Evolutionary conservation across 2,329 filamentous ascomycete genomes (phyloP), one percentile per base, ranked within the genome.

Genomic region (Domatiomyces catenatus): DNA sequence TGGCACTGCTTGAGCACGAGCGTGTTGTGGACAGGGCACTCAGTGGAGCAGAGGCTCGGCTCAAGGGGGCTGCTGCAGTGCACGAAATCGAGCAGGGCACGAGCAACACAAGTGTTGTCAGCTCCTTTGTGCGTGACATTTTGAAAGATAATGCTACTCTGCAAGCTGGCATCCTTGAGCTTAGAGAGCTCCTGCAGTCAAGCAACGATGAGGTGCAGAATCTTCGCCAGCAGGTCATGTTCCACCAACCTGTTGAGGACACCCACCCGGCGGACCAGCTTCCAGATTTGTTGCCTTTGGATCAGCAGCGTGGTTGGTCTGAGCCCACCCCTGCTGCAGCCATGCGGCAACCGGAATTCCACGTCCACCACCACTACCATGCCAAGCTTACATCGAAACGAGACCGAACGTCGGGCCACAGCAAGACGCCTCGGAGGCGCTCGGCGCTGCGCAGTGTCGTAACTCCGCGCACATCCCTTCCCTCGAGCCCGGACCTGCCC

Each of bases 321-420:
- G 68, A 73, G 42, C 60, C 68, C 24, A 49, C 55, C 7, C 47
- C 52, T 8, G 32, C 2, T 12, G 32, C 12, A 15, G 10, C 32
- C 32, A 65, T 69, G 28, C 68, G 66, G 17, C 82, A 83, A 0
- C 83, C 86, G 60, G 86, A 92, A 60, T 70, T 95, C 12, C 90
- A 95, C 60, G 85, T 96, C 45, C 90, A 96, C 62, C 89, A 96
- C 61, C 90, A 96, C 63, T 94, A 94, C 62, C 88, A 95, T 58
- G 77, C 82, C 8, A 64, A 69, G 26, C 50, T 62, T 43, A 57
- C 62, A 28, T 58, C 61, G 54, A 69, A 75, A 49, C 81, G 80
- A 63, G 71, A 75, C 19, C 69, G 86, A 8, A 76, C 75, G 10
- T 71, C 80, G 0, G 74, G 75, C 26, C 66, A 62, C n/a, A 51